These are phyloP conservation scores for Candolleomyces eurysporus DNA, from an alignment of 768 basidiomycete genomes.

Conservation along the genomic window DNA sequence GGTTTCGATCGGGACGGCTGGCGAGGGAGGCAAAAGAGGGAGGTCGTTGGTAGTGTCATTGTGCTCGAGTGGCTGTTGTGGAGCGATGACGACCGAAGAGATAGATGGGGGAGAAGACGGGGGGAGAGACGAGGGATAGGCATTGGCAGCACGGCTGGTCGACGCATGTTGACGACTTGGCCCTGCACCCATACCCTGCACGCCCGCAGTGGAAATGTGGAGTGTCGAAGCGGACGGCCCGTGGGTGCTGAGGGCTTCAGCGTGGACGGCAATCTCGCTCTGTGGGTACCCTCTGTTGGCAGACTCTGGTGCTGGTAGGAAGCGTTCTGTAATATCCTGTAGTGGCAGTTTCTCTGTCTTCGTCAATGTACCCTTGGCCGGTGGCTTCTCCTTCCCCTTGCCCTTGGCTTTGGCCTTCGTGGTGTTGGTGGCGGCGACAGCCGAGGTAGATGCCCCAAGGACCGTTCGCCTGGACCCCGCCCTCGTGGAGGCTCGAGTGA, in stretches of 20 bases:
- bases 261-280: not conserved
- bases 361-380: slow-evolving; percentile 7
- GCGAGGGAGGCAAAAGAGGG: slow-evolving; percentile 10
- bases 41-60: slow-evolving; percentile 5
- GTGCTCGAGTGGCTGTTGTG: not conserved
- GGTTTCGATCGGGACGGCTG: not conserved
- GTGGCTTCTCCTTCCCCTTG: slow-evolving; percentile 20
- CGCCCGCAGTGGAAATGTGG: not conserved
- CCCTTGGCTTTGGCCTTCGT: slow-evolving; percentile 16
- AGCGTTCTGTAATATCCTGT: slow-evolving; percentile 34
- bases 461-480: slow-evolving; percentile 11
- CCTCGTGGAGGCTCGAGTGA: slow-evolving; percentile 14
- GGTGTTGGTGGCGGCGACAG: not conserved
- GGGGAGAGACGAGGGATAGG: slow-evolving; percentile 29
- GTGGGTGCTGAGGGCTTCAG: not conserved
- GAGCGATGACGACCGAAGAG: slow-evolving; percentile 11
- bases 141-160: not conserved
- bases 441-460: slow-evolving; percentile 6
- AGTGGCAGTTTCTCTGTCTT: slow-evolving; percentile 30
- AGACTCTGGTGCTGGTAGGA: slow-evolving; percentile 25
- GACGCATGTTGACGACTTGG: not conserved
- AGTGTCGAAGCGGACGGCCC: slow-evolving; percentile 6
- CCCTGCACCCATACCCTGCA: not conserved
- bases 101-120: slow-evolving; percentile 33
- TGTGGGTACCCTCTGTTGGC: slow-evolving; percentile 22